Conservation (phyloP, 1,139 yeast genomes). For the Diutina rugosa region DNA sequence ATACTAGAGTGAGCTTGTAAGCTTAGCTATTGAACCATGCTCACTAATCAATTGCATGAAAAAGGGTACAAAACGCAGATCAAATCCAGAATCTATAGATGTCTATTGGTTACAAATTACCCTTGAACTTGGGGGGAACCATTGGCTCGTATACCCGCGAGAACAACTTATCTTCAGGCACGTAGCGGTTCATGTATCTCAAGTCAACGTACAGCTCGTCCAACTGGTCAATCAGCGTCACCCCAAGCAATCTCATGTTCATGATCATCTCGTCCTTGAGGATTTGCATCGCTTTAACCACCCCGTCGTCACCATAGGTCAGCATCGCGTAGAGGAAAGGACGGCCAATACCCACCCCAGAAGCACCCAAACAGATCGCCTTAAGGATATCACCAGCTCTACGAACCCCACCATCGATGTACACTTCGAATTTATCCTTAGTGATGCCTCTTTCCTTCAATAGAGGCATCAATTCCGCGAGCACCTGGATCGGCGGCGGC, state of each 20-base stretch:
- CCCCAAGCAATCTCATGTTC: conserved; percentile 3
- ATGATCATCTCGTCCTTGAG: conserved; percentile 2
- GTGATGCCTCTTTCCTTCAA: neutral
- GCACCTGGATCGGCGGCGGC: neutral
- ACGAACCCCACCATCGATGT: conserved; percentile 3
- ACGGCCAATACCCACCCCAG: conserved; percentile 2
- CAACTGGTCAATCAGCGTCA: conserved; percentile 3
- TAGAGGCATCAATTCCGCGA: neutral
- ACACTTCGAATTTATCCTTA: neutral
- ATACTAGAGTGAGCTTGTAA: too few species aligned
- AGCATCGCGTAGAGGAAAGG: conserved; percentile 3
- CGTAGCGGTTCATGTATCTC: conserved; percentile 7
- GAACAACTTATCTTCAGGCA: conserved; percentile 26
- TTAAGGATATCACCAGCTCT: conserved; percentile 1
- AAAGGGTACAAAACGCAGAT: too few species aligned
- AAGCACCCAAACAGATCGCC: conserved; percentile 1
- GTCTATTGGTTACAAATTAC: conserved; percentile 9
- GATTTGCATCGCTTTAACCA: conserved; percentile 1
- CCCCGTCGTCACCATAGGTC: conserved; percentile 3
- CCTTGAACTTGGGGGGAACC: conserved; percentile 20
- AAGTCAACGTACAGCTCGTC: conserved; percentile 4
- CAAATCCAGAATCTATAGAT: neutral
- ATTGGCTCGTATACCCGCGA: conserved; percentile 26
- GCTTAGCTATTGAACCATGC: too few species aligned
- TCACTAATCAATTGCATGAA: too few species aligned